phyloP scores from a whole-genome alignment of 768 basidiomycete species.

The Suillus subalutaceus region DNA sequence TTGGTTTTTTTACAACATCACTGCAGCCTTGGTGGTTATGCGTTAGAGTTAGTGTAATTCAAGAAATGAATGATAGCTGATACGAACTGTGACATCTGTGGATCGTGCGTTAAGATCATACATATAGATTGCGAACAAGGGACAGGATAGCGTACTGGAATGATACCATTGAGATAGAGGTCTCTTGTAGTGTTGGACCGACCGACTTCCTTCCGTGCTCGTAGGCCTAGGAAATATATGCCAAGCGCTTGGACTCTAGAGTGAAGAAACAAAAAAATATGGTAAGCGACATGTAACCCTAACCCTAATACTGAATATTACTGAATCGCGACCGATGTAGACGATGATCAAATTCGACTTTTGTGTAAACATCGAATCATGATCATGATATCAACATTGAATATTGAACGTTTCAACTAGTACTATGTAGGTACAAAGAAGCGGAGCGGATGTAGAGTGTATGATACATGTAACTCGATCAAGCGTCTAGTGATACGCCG shows the following conservation, averaged over 20 bases:
- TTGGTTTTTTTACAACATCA: constrained; percentile 93
- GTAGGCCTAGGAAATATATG: background rate
- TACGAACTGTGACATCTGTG: constrained; percentile 70
- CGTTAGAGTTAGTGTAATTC: background rate
- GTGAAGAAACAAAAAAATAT: constrained; percentile 1
- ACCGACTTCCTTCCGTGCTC: background rate
- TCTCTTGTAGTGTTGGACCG: background rate
- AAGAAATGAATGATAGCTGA: background rate
- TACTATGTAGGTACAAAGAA: background rate
- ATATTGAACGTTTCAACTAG: background rate
- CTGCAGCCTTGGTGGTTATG: constrained; percentile 57
- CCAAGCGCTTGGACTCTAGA: background rate
- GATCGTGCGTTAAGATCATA: constrained; percentile 20
- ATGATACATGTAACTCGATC: background rate
- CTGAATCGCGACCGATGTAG: background rate
- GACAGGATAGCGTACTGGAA: constrained; percentile 55
- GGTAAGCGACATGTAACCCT: background rate
- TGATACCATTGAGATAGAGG: constrained; percentile 57
- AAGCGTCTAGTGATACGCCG: background rate
- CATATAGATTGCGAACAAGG: constrained; percentile 5
- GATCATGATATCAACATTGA: background rate
- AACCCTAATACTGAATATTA: background rate
- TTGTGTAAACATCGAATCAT: background rate
- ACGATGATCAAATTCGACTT: background rate
- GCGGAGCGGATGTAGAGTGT: background rate